Conservation (phyloP, 495 filamentous ascomycete genomes). For the Penicillium coffeae region DNA sequence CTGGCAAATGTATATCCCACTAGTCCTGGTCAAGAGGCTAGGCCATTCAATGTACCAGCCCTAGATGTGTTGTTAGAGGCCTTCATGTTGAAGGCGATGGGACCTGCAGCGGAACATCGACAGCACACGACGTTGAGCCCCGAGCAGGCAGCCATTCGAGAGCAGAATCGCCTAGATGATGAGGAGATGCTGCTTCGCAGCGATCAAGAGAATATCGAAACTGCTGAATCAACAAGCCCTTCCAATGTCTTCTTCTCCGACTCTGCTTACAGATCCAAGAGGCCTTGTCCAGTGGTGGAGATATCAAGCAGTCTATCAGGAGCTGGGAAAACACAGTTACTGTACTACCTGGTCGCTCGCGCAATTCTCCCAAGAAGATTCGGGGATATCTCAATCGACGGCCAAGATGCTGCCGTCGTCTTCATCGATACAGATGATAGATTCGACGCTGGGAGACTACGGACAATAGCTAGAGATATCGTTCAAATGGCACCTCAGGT, state of each 20-base stretch:
- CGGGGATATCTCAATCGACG: constrained; percentile 30
- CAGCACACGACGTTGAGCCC: background rate
- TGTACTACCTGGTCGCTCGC: constrained; percentile 63
- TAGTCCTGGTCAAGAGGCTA: constrained; percentile 1
- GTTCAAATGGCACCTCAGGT: constrained; percentile 12
- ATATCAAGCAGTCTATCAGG: constrained; percentile 52
- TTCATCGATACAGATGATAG: constrained; percentile 67
- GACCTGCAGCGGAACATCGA: background rate
- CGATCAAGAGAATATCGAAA: background rate
- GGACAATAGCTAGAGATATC: constrained; percentile 30
- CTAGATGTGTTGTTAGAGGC: constrained; percentile 49
- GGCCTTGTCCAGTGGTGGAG: constrained; percentile 49
- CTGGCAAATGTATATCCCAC: constrained; percentile 26
- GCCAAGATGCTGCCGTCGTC: constrained; percentile 57
- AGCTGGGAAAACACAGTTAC: constrained; percentile 61
- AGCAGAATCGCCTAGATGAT: constrained; percentile 5
- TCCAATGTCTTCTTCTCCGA: constrained; percentile 9
- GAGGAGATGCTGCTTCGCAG: constrained; percentile 16
- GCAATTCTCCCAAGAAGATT: constrained; percentile 52
- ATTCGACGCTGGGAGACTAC: constrained; percentile 60
- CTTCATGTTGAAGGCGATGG: constrained; percentile 28
- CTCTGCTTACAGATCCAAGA: constrained; percentile 17
- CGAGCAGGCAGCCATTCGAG: background rate
- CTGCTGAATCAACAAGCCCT: constrained; percentile 3
- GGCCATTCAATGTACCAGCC: constrained; percentile 38